Percentiles rank a stretch among this genome's conserved stretches.
phyloP scores from a whole-genome alignment of 1,139 yeast species.

The Nakaseomyces delphensis region DNA sequence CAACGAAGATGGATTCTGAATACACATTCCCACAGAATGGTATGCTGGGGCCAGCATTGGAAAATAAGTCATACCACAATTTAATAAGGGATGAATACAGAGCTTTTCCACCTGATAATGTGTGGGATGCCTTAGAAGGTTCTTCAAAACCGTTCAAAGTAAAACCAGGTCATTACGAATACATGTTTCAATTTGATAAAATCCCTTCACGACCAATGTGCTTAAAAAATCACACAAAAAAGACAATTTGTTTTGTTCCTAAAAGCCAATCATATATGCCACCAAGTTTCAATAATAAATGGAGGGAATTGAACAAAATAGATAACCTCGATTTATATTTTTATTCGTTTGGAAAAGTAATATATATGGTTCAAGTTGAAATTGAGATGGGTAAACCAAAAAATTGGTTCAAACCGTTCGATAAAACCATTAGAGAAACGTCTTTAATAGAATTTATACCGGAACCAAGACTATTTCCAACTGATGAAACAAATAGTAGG shows the following conservation, averaged over 20 bases:
- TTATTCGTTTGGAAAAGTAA: slow-evolving; percentile 26
- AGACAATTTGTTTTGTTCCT: slow-evolving; percentile 19
- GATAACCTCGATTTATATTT: slow-evolving; percentile 22
- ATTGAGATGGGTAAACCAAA: slow-evolving; percentile 24
- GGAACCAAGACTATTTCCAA: slow-evolving; percentile 11
- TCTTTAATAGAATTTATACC: slow-evolving; percentile 25
- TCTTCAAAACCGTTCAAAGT: slow-evolving; percentile 24
- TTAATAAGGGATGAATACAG: slow-evolving; percentile 17
- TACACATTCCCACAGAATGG: slow-evolving; percentile 19
- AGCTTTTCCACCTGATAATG: slow-evolving; percentile 30
- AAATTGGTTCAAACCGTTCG: slow-evolving; percentile 25
- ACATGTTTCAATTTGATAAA: slow-evolving; percentile 22
- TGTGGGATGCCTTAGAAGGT: slow-evolving; percentile 27
- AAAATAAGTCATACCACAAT: slow-evolving; percentile 22
- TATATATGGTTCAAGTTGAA: slow-evolving; percentile 24
- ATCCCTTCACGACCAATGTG: slow-evolving; percentile 24
- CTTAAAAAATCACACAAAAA: slow-evolving; percentile 18
- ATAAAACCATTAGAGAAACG: slow-evolving; percentile 17
- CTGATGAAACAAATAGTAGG: slow-evolving; percentile 8
- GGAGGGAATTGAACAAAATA: slow-evolving; percentile 20
- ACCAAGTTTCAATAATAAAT: slow-evolving; percentile 26
- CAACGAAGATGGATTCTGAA: slow-evolving; percentile 20
- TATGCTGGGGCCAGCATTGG: slow-evolving; percentile 21
- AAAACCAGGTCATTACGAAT: slow-evolving; percentile 24
- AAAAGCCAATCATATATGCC: slow-evolving; percentile 21